Base-by-base conservation (phyloP, 768 basidiomycete species). In the Boletus reticulatus region DNA sequence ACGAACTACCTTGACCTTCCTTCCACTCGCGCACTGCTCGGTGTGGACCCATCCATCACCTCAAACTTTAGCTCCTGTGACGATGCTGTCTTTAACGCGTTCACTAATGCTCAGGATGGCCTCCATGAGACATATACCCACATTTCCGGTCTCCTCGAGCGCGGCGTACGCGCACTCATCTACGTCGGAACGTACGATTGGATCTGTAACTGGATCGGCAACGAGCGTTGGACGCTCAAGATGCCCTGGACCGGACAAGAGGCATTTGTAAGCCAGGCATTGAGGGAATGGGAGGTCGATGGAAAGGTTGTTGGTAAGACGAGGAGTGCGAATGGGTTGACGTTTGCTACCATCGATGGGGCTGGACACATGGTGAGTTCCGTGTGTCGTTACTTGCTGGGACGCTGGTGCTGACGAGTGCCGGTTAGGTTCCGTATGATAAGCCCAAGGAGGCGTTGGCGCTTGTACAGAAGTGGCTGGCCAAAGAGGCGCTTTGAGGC, bases 191-290 rank as follows among this genome's bases (percentile, higher is more conserved):
- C 83, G 43, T 86, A 85, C 59, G 87, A 89, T 63, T 89, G 87
- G 86, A 86, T 86, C 57, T 91, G 88, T 66, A 89, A 90, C 66
- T 88, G 84, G 82, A 72, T 89, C 29, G 84, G 86, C 16, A 93
- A 92, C 71, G 82, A 82, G 63, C 75, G 83, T 41, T 92, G 91
- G 91, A 81, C 86, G 8, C 80, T 89, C 48, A 75, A 79, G 56
- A 74, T 94, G 48, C 80, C 86, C 50, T 92, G 92, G 92, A 81
- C 79, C 44, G 87, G 87, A 3, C 70, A 76, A 45, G 74, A 75
- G 39, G 78, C 63, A 7, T 92, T 85, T 69, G 69, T 67, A 3
- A 64, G 60, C 16, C 75, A 75, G 16, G 71, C 76, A 24, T 79
- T 84, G 75, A 74, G 77, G 24, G 76, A 85, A 20, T 92, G 91